phyloP scores from a whole-genome alignment of 768 basidiomycete genomes.

The Sistotremastrum suecicum region DNA sequence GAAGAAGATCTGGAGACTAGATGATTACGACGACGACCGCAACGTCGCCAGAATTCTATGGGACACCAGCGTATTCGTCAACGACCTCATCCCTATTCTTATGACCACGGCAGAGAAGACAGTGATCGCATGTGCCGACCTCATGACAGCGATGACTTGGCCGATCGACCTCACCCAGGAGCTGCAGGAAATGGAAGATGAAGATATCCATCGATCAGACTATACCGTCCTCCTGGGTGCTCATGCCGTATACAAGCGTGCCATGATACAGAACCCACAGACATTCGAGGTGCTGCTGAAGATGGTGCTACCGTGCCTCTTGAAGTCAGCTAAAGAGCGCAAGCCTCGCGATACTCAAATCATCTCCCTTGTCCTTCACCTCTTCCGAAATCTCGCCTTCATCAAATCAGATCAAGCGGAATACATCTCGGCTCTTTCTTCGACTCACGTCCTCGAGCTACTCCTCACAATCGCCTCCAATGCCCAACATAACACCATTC shows the following conservation, averaged over 20 bases:
- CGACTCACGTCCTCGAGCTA: conserved; percentile 61
- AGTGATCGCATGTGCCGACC: conserved; percentile 71
- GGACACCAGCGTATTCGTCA: conserved; percentile 72
- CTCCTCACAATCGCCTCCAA: conserved; percentile 80
- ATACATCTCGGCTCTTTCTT: conserved; percentile 52
- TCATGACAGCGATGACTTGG: conserved; percentile 98
- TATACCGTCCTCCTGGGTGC: conserved; percentile 73
- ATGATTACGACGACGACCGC: conserved; percentile 93
- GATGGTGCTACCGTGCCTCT: conserved; percentile 65
- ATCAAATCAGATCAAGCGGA: conserved; percentile 80
- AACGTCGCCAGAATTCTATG: conserved; percentile 90
- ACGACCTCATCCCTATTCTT: conserved; percentile 80
- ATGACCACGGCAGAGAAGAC: conserved; percentile 72
- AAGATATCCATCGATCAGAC: conserved; percentile 70
- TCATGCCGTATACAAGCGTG: conserved; percentile 83
- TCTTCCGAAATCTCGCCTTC: conserved; percentile 87
- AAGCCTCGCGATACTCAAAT: conserved; percentile 72
- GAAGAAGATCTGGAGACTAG: conserved; percentile 91
- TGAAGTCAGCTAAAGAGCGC: conserved; percentile 55
- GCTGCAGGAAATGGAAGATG: conserved; percentile 74
- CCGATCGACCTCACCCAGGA: conserved; percentile 94
- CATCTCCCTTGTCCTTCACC: conserved; percentile 76
- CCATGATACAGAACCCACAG: conserved; percentile 44
- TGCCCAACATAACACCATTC: conserved; percentile 62
- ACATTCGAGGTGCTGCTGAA: conserved; percentile 60